phyloP scores from a whole-genome alignment of 768 basidiomycete genomes.

The Tricholoma terreum region DNA sequence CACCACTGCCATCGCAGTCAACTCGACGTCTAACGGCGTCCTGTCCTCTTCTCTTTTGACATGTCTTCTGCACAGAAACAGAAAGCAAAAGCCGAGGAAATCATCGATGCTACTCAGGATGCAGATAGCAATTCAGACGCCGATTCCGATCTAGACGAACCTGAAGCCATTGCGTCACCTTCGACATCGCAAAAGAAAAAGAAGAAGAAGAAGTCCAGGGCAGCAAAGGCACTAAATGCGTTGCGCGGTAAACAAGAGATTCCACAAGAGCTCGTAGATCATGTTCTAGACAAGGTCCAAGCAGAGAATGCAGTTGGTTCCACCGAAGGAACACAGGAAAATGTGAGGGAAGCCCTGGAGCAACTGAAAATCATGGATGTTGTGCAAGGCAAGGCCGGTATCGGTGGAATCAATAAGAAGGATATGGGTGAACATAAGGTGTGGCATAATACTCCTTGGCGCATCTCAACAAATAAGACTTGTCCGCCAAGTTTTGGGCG shows the following conservation, averaged over 20 bases:
- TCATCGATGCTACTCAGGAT: slow-evolving; percentile 35
- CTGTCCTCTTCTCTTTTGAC: not conserved
- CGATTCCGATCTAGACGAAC: slow-evolving; percentile 25
- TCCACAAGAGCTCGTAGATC: slow-evolving; percentile 61
- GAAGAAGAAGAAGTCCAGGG: slow-evolving; percentile 86
- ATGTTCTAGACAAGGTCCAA: slow-evolving; percentile 64
- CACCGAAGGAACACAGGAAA: slow-evolving; percentile 54
- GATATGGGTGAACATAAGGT: slow-evolving; percentile 90
- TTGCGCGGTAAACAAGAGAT: slow-evolving; percentile 50
- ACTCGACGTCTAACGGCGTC: too few relatives aligned
- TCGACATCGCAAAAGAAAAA: slow-evolving; percentile 69
- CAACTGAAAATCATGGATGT: slow-evolving; percentile 85
- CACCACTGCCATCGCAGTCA: too few relatives aligned
- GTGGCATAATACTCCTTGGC: slow-evolving; percentile 14
- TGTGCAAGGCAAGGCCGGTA: slow-evolving; percentile 73
- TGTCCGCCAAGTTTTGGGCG: slow-evolving; percentile 76
- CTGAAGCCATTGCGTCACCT: slow-evolving; percentile 23
- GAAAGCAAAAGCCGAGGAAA: slow-evolving; percentile 39
- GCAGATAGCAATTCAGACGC: slow-evolving; percentile 25
- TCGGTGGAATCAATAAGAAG: slow-evolving; percentile 75
- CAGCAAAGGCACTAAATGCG: slow-evolving; percentile 47
- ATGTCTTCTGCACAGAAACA: slow-evolving; percentile 40
- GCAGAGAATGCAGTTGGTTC: slow-evolving; percentile 47
- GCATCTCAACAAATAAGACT: slow-evolving; percentile 3
- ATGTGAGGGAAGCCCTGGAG: slow-evolving; percentile 66